A percentile compares a stretch with the other conserved stretches of the same genome.
Conservation (phyloP, 345 rosid species). For the Citrus glauca region DNA sequence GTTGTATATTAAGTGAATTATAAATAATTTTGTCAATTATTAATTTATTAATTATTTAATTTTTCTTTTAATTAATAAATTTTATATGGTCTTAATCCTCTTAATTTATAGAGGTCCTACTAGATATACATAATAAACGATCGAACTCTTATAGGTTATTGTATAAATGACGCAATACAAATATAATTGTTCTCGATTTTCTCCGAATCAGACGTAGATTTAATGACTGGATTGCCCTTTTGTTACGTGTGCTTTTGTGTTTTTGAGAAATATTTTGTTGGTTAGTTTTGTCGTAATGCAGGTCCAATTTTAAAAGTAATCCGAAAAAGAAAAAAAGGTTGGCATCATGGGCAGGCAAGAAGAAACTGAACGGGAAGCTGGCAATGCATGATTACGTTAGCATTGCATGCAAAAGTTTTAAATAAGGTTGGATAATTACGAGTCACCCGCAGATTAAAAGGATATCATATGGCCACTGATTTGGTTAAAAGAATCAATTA, state of each 20-base stretch:
- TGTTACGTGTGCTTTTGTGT: neutral
- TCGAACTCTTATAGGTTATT: too few relatives aligned
- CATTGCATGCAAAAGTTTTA: neutral
- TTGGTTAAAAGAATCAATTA: neutral
- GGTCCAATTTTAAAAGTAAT: neutral
- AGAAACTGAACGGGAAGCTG: neutral
- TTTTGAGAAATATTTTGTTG: neutral
- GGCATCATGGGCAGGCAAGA: neutral
- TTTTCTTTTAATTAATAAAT: too few relatives aligned
- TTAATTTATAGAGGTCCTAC: too few relatives aligned
- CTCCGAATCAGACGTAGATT: neutral
- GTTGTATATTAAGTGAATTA: too few relatives aligned
- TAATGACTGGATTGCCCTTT: neutral
- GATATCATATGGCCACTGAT: neutral
- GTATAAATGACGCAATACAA: neutral
- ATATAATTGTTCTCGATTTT: too few relatives aligned
- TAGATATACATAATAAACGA: too few relatives aligned
- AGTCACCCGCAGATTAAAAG: neutral
- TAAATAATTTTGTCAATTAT: too few relatives aligned
- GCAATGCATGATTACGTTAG: neutral
- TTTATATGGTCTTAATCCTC: rapidly evolving
- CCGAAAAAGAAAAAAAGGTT: neutral
- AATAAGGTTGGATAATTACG: neutral
- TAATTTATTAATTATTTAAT: too few relatives aligned
- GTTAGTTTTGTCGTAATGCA: neutral